Percentiles rank a stretch among this genome's conserved stretches.
Evolutionary conservation across 257 asterid genomes (phyloP).

Genomic region (Asclepias syriaca): DNA sequence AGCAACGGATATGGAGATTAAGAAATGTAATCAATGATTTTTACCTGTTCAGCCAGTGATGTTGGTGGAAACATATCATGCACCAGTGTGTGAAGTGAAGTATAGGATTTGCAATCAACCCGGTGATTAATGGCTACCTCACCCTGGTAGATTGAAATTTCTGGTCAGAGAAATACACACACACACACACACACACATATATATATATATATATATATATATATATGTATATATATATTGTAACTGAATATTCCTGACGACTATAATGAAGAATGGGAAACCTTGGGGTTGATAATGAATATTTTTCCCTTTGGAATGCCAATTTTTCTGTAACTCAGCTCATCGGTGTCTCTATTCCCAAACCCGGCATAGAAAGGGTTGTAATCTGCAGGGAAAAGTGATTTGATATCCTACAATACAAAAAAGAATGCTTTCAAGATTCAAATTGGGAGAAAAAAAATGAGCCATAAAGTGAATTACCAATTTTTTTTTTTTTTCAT

Average conservation of each 20-base stretch:
- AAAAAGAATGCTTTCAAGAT: constrained; percentile 7
- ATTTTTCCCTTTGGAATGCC: constrained; percentile 99
- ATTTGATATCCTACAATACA: constrained; percentile 78
- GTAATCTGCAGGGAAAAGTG: constrained; percentile 90
- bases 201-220: no score
- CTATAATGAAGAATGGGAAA: constrained; percentile 11
- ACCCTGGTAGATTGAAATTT: constrained; percentile 47
- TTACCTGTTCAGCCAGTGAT: constrained; percentile 90
- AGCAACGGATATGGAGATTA: not conserved
- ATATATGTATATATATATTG: not conserved
- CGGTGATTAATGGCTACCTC: constrained; percentile 97
- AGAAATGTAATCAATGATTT: not conserved
- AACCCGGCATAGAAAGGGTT: constrained; percentile 98
- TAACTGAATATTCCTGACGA: not conserved
- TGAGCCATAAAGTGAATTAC: not conserved
- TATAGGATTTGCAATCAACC: constrained; percentile 82
- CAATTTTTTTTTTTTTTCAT: no score
- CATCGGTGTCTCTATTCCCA: constrained; percentile 97
- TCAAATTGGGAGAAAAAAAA: constrained; percentile 2
- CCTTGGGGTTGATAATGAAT: constrained; percentile 97
- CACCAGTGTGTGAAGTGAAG: constrained; percentile 88
- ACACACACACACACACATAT: no score
- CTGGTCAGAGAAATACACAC: not conserved
- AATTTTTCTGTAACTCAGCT: constrained; percentile 93
- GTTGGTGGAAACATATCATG: constrained; percentile 99